Conservation (phyloP, 129 eudicot species). For the Helichrysum umbraculigerum region DNA sequence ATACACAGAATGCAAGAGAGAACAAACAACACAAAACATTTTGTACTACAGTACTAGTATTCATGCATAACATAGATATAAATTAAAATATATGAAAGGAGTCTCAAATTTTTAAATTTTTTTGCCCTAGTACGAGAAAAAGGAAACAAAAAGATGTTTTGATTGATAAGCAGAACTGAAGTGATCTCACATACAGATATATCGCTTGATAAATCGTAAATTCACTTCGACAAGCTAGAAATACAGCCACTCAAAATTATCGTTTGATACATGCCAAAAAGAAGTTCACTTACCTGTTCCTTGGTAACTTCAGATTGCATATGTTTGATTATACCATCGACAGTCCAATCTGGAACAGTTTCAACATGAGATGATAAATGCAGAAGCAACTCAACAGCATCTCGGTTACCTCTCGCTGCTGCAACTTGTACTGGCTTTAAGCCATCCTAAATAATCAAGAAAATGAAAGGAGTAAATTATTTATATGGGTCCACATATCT, state of each 20-base stretch:
- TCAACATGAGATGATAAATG: constrained; percentile 54
- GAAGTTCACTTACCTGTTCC: constrained; percentile 44
- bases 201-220: background rate
- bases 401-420: constrained; percentile 64
- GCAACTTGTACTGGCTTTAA: constrained; percentile 78
- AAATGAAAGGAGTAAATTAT: background rate
- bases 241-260: background rate
- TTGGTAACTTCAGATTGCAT: constrained; percentile 60
- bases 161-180: background rate
- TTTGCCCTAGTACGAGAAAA: too few relatives aligned
- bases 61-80: background rate
- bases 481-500: background rate
- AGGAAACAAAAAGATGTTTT: too few relatives aligned
- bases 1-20: background rate
- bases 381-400: constrained; percentile 68
- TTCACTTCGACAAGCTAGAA: background rate
- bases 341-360: constrained; percentile 64
- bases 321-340: constrained; percentile 64
- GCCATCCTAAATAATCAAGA: constrained; percentile 56
- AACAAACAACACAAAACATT: too few relatives aligned
- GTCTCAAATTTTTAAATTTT: too few relatives aligned
- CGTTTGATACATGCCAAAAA: background rate
- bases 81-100: background rate
- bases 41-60: too few relatives aligned
- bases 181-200: too few relatives aligned